These are phyloP conservation scores for Heterobasidion irregulare DNA, from an alignment of 1,284 basidiomycete genomes.

Conservation along the genomic window DNA sequence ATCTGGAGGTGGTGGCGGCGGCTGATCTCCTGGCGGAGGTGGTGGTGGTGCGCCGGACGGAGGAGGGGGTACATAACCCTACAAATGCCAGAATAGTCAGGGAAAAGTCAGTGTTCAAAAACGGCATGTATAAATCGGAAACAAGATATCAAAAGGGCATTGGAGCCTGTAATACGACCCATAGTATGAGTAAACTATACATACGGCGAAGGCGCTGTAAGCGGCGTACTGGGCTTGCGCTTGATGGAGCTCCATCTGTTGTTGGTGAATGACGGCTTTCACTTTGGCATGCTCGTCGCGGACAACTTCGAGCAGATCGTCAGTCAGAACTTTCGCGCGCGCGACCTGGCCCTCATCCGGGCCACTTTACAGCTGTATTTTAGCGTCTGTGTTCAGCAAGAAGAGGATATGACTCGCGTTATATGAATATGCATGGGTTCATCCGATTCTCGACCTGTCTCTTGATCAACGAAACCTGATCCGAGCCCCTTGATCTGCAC, in stretches of 20 bases:
- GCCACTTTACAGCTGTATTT: constrained; percentile 41
- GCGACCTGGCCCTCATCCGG: constrained; percentile 85
- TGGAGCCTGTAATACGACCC: constrained; percentile 7
- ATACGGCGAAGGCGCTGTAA: constrained; percentile 54
- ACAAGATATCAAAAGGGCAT: constrained; percentile 5
- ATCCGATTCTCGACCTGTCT: constrained; percentile 84
- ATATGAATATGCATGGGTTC: constrained; percentile 95
- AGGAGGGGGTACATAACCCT: constrained; percentile 58
- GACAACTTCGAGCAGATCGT: constrained; percentile 85
- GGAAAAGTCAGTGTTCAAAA: constrained; percentile 6
- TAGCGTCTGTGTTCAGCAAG: background rate
- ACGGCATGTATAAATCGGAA: constrained; percentile 3
- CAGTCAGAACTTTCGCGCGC: constrained; percentile 81
- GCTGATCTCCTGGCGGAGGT: constrained; percentile 54
- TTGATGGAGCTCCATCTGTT: constrained; percentile 78
- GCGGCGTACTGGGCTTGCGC: constrained; percentile 73
- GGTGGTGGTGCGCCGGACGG: constrained; percentile 53
- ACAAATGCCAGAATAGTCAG: background rate
- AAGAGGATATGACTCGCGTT: constrained; percentile 44
- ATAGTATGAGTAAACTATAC: constrained; percentile 27
- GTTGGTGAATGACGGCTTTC: constrained; percentile 46
- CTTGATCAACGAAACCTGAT: constrained; percentile 92
- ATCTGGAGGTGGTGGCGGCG: constrained; percentile 45
- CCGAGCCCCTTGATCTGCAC: constrained; percentile 98
- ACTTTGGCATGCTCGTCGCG: constrained; percentile 83